Conservation (phyloP, 2,329 filamentous ascomycete species). For the Neonectria hederae region DNA sequence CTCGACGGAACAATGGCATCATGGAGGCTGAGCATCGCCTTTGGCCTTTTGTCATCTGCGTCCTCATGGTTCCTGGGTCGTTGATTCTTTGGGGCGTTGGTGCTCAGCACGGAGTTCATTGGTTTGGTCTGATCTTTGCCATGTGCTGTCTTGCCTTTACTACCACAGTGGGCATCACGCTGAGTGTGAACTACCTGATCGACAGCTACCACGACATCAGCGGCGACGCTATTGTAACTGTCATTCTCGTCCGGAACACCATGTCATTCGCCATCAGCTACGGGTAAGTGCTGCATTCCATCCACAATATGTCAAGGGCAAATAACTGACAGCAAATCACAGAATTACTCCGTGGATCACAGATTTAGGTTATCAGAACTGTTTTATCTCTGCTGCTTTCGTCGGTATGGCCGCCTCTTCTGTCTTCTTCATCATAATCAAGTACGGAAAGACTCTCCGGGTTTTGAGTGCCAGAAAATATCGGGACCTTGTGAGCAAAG, state of each 20-base stretch:
- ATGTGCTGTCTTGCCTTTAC: conserved; percentile 50
- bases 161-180: conserved; percentile 48
- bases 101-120: conserved; percentile 51
- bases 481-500: conserved; percentile 18
- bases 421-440: conserved; percentile 57
- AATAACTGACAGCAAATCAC: not conserved
- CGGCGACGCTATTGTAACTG: conserved; percentile 51
- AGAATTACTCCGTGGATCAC: conserved; percentile 59
- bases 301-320: accelerated
- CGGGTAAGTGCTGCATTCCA: conserved; percentile 23
- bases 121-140: conserved; percentile 54
- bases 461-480: conserved; percentile 29
- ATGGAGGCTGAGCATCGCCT: conserved; percentile 54
- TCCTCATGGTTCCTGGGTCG: conserved; percentile 41
- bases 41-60: conserved; percentile 50
- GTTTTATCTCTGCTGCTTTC: conserved; percentile 54
- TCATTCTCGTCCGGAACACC: conserved; percentile 52
- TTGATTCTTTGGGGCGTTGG: conserved; percentile 49
- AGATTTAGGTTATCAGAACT: conserved; percentile 53
- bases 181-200: conserved; percentile 53
- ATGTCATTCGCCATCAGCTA: conserved; percentile 50
- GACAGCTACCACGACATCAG: conserved; percentile 53
- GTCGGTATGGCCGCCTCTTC: conserved; percentile 51
- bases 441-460: conserved; percentile 52
- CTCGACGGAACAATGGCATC: conserved; percentile 53